Percentiles rank a stretch among this genome's conserved stretches.
These are phyloP conservation scores for Cardamine chenopodiifolia DNA, from an alignment of 345 rosid genomes.

Conservation along the genomic window DNA sequence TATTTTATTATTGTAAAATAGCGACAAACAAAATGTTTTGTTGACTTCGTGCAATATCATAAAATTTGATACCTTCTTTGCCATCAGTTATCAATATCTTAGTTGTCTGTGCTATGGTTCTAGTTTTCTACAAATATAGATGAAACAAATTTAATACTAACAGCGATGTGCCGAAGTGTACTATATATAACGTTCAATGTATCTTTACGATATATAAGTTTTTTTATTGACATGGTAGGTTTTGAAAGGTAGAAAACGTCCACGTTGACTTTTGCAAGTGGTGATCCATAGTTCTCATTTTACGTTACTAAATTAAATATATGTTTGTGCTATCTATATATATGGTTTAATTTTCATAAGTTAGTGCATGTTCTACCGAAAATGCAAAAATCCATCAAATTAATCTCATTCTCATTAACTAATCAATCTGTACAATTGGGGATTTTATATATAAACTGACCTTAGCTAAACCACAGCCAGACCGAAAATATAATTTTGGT, in stretches of 20 bases:
- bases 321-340: neutral
- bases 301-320: neutral
- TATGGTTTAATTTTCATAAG: neutral
- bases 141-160: slow-evolving; percentile 15
- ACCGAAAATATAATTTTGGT: too few species aligned
- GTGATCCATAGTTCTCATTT: neutral
- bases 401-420: too few species aligned
- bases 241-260: slow-evolving; percentile 29
- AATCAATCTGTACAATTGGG: too few species aligned
- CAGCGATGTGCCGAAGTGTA: slow-evolving; percentile 27
- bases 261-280: slow-evolving; percentile 27
- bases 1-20: neutral
- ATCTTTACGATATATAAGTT: slow-evolving; percentile 12
- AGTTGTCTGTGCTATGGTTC: slow-evolving; percentile 6
- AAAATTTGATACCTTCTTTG: neutral
- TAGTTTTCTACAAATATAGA: slow-evolving; percentile 21
- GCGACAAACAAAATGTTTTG: neutral
- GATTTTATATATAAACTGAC: too few species aligned
- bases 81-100: slow-evolving; percentile 3
- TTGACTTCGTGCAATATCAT: slow-evolving; percentile 4
- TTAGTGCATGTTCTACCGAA: neutral
- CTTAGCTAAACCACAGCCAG: too few species aligned
- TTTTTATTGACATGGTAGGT: slow-evolving; percentile 26
- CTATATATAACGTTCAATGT: slow-evolving; percentile 20
- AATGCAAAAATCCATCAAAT: slow-evolving; percentile 9